These are phyloP conservation scores for Tubosaeta brunneosetosa DNA, from an alignment of 768 basidiomycete species.

Conservation along the genomic window DNA sequence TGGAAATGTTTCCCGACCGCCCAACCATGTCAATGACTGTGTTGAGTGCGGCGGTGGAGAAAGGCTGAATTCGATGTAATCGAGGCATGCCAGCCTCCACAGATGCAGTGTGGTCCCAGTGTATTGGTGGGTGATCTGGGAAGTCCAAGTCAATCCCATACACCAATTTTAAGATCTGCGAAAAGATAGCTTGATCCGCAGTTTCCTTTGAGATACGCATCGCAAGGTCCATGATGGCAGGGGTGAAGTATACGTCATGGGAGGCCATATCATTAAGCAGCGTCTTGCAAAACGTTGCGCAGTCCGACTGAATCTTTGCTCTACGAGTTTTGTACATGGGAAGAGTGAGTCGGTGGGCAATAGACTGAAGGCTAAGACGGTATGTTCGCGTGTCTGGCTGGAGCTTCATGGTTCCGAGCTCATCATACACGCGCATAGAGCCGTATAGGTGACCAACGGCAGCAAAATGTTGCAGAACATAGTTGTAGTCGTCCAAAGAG, in stretches of 20 bases:
- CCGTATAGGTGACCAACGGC: conserved; percentile 67
- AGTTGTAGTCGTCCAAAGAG: conserved; percentile 64
- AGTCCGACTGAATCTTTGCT: conserved; percentile 35
- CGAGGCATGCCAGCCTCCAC: conserved; percentile 10
- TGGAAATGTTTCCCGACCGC: conserved; percentile 52
- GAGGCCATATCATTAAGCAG: conserved; percentile 57
- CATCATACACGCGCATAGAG: conserved; percentile 55
- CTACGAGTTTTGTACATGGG: conserved; percentile 43
- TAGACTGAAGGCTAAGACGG: conserved; percentile 60
- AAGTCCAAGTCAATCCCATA: conserved; percentile 76
- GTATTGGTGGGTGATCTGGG: conserved; percentile 58
- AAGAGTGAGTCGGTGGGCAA: conserved; percentile 62
- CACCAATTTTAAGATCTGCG: conserved; percentile 55
- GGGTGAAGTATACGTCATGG: conserved; percentile 44
- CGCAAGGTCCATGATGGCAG: conserved; percentile 61
- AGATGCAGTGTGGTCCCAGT: conserved; percentile 7
- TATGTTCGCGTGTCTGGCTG: conserved; percentile 54
- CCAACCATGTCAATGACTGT: conserved; percentile 71
- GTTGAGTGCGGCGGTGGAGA: conserved; percentile 67
- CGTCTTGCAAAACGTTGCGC: conserved; percentile 43
- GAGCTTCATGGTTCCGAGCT: conserved; percentile 45
- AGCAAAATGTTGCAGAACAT: conserved; percentile 70
- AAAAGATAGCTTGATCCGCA: conserved; percentile 51
- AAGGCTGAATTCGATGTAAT: conserved; percentile 35
- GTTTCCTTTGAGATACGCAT: conserved; percentile 66